A percentile compares a stretch with the other conserved stretches of the same genome.
These are phyloP conservation scores for Saccharomycopsis babjevae DNA, from an alignment of 805 yeast genomes.

Conservation along the genomic window DNA sequence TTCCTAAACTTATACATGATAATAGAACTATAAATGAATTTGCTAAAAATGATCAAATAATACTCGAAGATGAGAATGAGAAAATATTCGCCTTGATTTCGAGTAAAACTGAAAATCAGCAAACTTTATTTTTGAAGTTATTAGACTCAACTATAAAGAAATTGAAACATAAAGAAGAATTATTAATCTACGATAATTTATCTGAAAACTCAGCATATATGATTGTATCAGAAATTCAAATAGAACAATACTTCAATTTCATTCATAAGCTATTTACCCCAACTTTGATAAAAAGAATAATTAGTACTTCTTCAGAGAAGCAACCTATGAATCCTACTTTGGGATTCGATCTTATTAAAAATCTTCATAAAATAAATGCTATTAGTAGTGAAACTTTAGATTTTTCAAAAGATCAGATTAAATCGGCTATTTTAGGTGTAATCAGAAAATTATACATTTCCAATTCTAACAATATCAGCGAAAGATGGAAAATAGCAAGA, in stretches of 20 bases:
- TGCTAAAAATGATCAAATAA: not conserved
- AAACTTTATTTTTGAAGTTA: not conserved
- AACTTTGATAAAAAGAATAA: not conserved
- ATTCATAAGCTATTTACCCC: not conserved
- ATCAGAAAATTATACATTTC: conserved; percentile 1
- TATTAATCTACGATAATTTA: not conserved
- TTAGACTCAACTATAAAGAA: not conserved
- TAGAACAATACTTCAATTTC: not conserved
- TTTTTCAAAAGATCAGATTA: not conserved
- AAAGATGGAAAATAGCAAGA: conserved; percentile 1
- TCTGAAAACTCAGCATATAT: not conserved
- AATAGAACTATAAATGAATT: not conserved
- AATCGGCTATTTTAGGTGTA: not conserved
- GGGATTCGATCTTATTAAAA: conserved; percentile 2
- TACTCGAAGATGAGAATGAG: not conserved
- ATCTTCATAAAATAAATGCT: not conserved
- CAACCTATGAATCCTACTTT: not conserved
- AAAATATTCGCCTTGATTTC: not conserved
- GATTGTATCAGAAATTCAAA: not conserved
- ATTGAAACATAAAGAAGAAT: not conserved
- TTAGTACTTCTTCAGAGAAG: not conserved
- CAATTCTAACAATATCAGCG: not conserved
- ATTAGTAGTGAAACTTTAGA: not conserved
- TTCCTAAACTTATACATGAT: not conserved
- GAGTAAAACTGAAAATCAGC: not conserved